phyloP scores from a whole-genome alignment of 1,284 basidiomycete genomes.

The Phellinidium pouzarii region DNA sequence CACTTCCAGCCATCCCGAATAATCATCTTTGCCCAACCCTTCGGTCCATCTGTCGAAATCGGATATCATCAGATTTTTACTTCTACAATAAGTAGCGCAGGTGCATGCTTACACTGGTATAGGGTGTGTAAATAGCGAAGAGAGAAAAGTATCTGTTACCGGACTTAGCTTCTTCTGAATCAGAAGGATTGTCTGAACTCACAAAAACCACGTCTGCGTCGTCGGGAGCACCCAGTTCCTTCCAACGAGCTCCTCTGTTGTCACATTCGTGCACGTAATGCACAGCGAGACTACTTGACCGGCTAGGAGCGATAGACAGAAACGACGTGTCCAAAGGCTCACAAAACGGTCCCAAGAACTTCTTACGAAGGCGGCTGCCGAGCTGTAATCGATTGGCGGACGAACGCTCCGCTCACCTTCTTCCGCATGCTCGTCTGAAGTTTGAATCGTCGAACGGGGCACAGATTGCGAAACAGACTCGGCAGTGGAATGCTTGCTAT shows the following conservation, averaged over 20 bases:
- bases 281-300: constrained; percentile 82
- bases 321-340: constrained; percentile 70
- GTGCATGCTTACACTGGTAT: constrained; percentile 60
- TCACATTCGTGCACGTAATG: constrained; percentile 80
- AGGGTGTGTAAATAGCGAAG: constrained; percentile 72
- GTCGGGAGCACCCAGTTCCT: constrained; percentile 71
- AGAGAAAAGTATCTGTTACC: constrained; percentile 65
- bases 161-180: background rate
- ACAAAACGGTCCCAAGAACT: constrained; percentile 54
- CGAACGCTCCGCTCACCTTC: constrained; percentile 21
- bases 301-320: constrained; percentile 58
- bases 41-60: constrained; percentile 56
- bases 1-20: constrained; percentile 80
- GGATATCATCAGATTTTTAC: background rate
- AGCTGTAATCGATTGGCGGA: constrained; percentile 58
- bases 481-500: constrained; percentile 5
- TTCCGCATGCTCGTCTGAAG: background rate
- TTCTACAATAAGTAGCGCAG: background rate
- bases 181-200: constrained; percentile 26
- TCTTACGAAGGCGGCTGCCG: constrained; percentile 39
- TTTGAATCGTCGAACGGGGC: background rate
- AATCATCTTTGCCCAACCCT: constrained; percentile 71
- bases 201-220: constrained; percentile 79
- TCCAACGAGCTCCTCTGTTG: constrained; percentile 67
- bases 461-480: constrained; percentile 8